These are phyloP conservation scores for Keithomyces neogunnii DNA, from an alignment of 2,329 filamentous ascomycete genomes.

Conservation along the genomic window DNA sequence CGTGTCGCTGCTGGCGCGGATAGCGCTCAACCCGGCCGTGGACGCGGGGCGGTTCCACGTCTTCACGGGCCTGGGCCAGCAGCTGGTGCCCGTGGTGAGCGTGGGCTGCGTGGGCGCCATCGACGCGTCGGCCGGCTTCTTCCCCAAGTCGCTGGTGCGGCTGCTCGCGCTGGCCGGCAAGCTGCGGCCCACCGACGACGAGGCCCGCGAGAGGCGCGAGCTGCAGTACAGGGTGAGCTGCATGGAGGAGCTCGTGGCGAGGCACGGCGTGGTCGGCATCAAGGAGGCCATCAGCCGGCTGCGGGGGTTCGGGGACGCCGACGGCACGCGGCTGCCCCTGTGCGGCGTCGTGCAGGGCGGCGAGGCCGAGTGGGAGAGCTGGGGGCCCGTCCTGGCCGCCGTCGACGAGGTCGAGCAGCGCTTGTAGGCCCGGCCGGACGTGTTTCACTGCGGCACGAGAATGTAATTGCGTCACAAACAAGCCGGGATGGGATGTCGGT, in stretches of 20 bases:
- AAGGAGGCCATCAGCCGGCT: conserved; percentile 54
- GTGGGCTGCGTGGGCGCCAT: conserved; percentile 53
- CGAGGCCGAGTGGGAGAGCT: conserved; percentile 43
- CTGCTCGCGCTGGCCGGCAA: conserved; percentile 40
- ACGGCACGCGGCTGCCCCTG: conserved; percentile 52
- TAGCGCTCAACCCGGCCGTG: conserved; percentile 50
- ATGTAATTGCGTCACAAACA: too few relatives aligned
- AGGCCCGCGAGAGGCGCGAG: conserved; percentile 39
- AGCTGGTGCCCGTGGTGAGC: conserved; percentile 50
- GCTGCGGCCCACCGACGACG: conserved; percentile 25
- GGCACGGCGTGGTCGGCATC: conserved; percentile 54
- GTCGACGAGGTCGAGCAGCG: conserved; percentile 34
- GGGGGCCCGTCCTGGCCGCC: conserved; percentile 35
- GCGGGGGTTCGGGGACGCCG: conserved; percentile 49
- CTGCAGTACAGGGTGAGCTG: conserved; percentile 54
- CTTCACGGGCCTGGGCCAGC: conserved; percentile 58
- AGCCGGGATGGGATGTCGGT: too few relatives aligned
- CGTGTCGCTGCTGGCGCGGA: conserved; percentile 54
- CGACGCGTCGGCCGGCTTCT: conserved; percentile 54
- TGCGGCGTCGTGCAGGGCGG: conserved; percentile 49
- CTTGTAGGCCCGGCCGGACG: conserved; percentile 8
- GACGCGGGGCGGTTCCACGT: conserved; percentile 50
- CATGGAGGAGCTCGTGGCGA: conserved; percentile 53
- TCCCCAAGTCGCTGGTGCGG: conserved; percentile 51
- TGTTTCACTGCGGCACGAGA: too few relatives aligned